These are phyloP conservation scores for Pythium oligandrum DNA, from an alignment of 352 stramenopile genomes.

Conservation along the genomic window DNA sequence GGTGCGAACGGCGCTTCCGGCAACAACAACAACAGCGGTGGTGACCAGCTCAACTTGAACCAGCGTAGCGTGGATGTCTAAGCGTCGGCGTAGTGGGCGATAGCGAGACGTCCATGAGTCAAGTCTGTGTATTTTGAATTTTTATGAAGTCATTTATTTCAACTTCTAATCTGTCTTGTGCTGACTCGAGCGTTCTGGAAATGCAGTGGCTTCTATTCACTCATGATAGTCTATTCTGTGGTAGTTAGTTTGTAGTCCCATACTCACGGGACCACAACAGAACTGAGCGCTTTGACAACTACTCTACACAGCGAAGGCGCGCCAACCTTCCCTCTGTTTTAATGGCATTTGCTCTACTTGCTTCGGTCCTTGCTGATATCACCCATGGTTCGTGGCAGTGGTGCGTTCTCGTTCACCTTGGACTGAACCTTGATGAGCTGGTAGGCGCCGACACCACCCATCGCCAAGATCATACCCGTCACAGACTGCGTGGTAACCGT, in stretches of 20 bases:
- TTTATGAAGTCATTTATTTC: too few species aligned
- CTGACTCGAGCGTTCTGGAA: too few species aligned
- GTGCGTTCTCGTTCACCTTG: conserved; percentile 27
- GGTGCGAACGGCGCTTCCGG: conserved; percentile 23
- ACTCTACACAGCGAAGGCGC: too few species aligned
- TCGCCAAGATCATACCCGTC: conserved; percentile 65
- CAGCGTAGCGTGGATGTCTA: conserved; percentile 79
- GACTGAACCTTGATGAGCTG: conserved; percentile 73
- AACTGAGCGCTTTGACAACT: too few species aligned
- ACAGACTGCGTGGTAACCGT: conserved; percentile 65
- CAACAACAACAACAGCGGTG: conserved; percentile 23
- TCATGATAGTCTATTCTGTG: too few species aligned
- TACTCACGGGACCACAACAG: too few species aligned
- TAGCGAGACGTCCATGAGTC: too few species aligned
- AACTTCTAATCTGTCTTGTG: too few species aligned
- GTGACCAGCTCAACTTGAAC: conserved; percentile 67
- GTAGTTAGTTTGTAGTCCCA: too few species aligned
- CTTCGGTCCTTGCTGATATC: conserved; percentile 19
- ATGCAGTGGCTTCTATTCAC: too few species aligned
- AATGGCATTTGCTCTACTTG: conserved; percentile 5
- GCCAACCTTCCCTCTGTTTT: too few species aligned
- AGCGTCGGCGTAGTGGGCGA: conserved; percentile 4
- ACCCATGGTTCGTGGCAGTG: conserved; percentile 49
- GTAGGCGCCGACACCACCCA: conserved; percentile 69
- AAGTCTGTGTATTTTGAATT: too few species aligned